Evolutionary conservation across 441 rosid species (phyloP).

Genomic region (Breynia disticha): DNA sequence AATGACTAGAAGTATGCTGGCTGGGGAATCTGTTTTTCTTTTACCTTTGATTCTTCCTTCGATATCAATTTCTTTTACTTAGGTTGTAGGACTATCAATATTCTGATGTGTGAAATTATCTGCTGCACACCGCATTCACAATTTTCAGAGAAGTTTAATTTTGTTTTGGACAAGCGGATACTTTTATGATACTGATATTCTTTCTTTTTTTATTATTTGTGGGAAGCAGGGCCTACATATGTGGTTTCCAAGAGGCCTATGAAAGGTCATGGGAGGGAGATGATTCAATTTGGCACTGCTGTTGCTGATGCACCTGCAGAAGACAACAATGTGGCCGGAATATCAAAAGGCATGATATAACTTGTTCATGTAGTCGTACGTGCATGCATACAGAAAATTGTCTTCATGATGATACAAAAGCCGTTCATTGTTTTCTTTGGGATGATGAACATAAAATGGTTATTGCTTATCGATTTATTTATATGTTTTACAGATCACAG

Average conservation of each 20-base stretch:
- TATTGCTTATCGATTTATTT: neutral
- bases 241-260: conserved; percentile 60
- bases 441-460: neutral
- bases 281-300: conserved; percentile 83
- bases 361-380: neutral
- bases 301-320: conserved; percentile 64
- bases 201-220: conserved; percentile 9
- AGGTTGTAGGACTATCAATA: too few relatives aligned
- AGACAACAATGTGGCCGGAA: conserved; percentile 39
- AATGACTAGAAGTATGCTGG: too few relatives aligned
- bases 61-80: too few relatives aligned
- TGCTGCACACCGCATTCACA: too few relatives aligned
- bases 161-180: too few relatives aligned
- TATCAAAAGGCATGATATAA: conserved; percentile 47
- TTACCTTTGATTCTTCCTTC: too few relatives aligned
- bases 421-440: neutral
- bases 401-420: too few relatives aligned
- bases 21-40: too few relatives aligned
- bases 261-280: conserved; percentile 92
- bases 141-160: too few relatives aligned
- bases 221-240: conserved; percentile 67
- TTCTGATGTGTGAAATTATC: too few relatives aligned
- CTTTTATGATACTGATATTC: too few relatives aligned
- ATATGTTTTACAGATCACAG: conserved; percentile 43
- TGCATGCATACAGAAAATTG: too few relatives aligned